A percentile compares a stretch with the other conserved stretches of the same genome.
Conservation (phyloP, 257 asterid genomes). For the Capsicum chinense region DNA sequence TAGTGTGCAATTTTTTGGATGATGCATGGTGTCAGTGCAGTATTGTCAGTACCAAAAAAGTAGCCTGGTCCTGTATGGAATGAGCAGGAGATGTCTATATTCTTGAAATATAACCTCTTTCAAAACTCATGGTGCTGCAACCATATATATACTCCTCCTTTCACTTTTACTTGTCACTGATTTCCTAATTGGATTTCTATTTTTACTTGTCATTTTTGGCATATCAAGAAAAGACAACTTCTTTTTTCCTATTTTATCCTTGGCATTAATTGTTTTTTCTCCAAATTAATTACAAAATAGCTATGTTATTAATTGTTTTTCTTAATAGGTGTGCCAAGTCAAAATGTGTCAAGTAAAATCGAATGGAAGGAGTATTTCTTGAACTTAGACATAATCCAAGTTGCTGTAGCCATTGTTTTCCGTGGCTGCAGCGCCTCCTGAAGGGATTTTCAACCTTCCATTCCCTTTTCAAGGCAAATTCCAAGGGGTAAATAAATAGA, state of each 20-base stretch:
- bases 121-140: not conserved
- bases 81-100: not conserved
- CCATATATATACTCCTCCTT: not conserved
- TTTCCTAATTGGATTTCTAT: too few relatives aligned
- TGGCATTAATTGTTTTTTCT: too few relatives aligned
- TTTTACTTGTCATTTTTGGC: too few relatives aligned
- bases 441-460: not conserved
- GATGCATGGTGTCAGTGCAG: not conserved
- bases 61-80: not conserved
- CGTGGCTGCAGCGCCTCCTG: not conserved
- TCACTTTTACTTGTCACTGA: too few relatives aligned
- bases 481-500: not conserved
- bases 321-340: too few relatives aligned
- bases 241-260: too few relatives aligned
- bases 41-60: not conserved
- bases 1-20: not conserved
- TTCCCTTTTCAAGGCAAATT: not conserved
- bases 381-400: not conserved
- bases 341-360: too few relatives aligned
- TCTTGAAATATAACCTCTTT: not conserved
- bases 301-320: not conserved
- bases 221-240: too few relatives aligned
- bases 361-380: too few relatives aligned
- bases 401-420: slow-evolving; percentile 8
- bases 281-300: too few relatives aligned